These are phyloP conservation scores for Coemansia asiatica DNA, from an alignment of 192 early-diverging fungal species.

Conservation along the genomic window DNA sequence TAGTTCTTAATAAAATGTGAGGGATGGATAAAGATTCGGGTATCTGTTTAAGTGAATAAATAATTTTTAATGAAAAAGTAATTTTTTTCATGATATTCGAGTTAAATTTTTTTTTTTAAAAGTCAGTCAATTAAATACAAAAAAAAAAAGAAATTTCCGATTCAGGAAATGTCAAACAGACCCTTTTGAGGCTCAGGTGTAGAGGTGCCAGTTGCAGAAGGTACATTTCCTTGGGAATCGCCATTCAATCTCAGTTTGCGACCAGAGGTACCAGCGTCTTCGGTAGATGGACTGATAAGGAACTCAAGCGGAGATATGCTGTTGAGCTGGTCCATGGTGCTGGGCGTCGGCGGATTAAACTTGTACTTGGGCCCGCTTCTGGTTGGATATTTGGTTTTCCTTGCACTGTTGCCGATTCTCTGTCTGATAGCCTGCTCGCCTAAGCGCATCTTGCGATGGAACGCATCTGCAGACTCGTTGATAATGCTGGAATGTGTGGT, in stretches of 20 bases:
- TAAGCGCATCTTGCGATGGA: conserved; percentile 37
- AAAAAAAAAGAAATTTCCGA: neutral
- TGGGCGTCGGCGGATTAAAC: conserved; percentile 54
- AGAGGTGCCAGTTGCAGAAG: neutral
- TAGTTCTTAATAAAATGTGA: neutral
- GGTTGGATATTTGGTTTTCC: conserved; percentile 1
- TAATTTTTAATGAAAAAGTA: neutral
- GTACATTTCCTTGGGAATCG: too few species aligned
- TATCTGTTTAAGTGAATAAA: neutral
- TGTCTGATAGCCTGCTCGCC: conserved; percentile 46
- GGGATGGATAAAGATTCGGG: neutral
- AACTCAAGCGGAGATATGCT: conserved; percentile 57
- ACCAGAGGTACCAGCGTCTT: neutral
- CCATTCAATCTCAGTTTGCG: neutral
- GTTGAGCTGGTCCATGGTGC: conserved; percentile 53
- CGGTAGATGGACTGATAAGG: conserved; percentile 12
- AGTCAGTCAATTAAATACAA: too few species aligned
- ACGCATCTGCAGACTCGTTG: conserved; percentile 32
- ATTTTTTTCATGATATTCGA: neutral
- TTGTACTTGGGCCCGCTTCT: conserved; percentile 28
- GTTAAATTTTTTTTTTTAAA: too few species aligned
- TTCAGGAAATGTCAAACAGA: conserved; percentile 3
- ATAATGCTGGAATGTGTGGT: conserved; percentile 28
- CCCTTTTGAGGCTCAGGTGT: conserved; percentile 2
- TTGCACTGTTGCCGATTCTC: conserved; percentile 10